Evolutionary conservation across 148 eudicot genomes (phyloP).

Genomic region (Polygonum aviculare): DNA sequence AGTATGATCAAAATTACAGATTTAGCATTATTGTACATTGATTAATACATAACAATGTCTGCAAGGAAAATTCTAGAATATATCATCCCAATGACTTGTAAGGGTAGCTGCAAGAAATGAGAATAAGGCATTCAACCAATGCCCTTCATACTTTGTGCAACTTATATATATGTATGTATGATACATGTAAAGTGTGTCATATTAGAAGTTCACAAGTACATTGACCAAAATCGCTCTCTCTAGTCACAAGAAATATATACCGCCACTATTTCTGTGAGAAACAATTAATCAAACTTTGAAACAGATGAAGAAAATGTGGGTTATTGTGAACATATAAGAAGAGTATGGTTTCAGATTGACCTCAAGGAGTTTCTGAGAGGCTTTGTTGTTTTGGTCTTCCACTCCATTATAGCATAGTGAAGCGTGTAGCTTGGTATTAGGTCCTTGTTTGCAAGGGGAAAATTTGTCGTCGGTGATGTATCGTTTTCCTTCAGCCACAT

Average conservation of each 20-base stretch:
- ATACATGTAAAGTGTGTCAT: neutral
- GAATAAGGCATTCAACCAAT: neutral
- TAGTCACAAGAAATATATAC: neutral
- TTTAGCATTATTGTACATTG: neutral
- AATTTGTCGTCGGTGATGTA: constrained; percentile 65
- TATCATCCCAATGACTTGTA: neutral
- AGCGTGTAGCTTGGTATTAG: constrained; percentile 60
- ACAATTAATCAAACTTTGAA: neutral
- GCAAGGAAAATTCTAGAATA: neutral
- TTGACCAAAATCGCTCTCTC: neutral
- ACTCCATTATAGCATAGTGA: constrained; percentile 59
- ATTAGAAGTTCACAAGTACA: neutral
- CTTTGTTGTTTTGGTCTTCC: constrained; percentile 41
- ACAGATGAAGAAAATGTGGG: neutral
- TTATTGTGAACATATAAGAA: neutral
- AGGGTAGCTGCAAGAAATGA: neutral
- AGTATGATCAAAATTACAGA: neutral
- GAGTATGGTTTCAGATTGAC: neutral
- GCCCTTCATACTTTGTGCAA: neutral
- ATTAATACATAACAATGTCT: neutral
- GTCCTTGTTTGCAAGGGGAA: constrained; percentile 43
- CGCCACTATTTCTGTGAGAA: neutral
- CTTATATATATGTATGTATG: neutral
- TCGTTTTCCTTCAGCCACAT: constrained; percentile 60
- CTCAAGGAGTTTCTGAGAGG: neutral